Percentiles rank a stretch among this genome's conserved stretches.
phyloP scores from a whole-genome alignment of 1,284 basidiomycete species.

The Paramarasmius palmivorus region DNA sequence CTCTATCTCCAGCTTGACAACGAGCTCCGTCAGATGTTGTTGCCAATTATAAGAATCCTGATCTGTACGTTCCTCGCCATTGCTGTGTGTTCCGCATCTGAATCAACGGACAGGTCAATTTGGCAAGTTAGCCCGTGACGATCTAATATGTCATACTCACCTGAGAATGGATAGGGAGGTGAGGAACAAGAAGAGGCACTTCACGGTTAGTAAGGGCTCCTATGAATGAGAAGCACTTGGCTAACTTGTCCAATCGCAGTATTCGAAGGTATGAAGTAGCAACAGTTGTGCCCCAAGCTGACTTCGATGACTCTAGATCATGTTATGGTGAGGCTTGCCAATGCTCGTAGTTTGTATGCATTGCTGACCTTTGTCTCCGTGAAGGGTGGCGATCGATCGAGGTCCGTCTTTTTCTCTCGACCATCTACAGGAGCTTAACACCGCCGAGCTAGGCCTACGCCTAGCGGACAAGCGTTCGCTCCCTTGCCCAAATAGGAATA shows the following conservation, averaged over 20 bases:
- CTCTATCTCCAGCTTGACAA: background rate
- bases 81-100: slow-evolving; percentile 35
- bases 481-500: slow-evolving; percentile 67
- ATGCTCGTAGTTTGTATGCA: background rate
- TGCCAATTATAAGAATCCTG: slow-evolving; percentile 61
- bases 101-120: slow-evolving; percentile 57
- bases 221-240: background rate
- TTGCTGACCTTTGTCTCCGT: background rate
- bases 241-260: slow-evolving; percentile 40
- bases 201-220: slow-evolving; percentile 57
- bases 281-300: background rate
- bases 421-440: background rate
- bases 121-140: slow-evolving; percentile 29
- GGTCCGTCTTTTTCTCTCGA: slow-evolving; percentile 33
- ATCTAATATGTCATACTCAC: background rate
- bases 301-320: slow-evolving; percentile 49
- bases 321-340: slow-evolving; percentile 70
- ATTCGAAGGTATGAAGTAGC: slow-evolving; percentile 74
- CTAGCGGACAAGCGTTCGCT: slow-evolving; percentile 87
- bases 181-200: slow-evolving; percentile 78
- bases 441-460: slow-evolving; percentile 59
- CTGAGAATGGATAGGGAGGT: slow-evolving; percentile 74
- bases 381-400: slow-evolving; percentile 89
- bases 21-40: slow-evolving; percentile 55
- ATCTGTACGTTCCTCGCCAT: slow-evolving; percentile 59